Base-by-base conservation (phyloP, 2,329 filamentous ascomycete species). In the Pseudogymnoascus sp. region DNA sequence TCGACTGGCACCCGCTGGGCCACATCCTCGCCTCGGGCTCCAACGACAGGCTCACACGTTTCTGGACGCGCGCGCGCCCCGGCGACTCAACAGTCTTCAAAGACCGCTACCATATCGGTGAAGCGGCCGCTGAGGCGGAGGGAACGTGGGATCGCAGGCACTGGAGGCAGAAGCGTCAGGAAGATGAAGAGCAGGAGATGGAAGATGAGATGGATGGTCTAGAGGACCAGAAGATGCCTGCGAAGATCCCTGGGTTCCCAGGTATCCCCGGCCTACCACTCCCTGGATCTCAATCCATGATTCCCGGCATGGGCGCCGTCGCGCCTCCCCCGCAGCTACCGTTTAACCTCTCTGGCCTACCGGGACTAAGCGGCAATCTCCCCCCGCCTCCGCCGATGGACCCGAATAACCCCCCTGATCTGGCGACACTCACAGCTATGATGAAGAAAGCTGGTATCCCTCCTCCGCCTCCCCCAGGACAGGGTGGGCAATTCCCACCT, bases 1-100 rank as follows among this genome's bases (percentile, higher is more conserved):
- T 99, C 60, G 93, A 97, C 78, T 99, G 95, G 93, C 95, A 99
- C 73, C 95, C 95, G 0, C 82, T 97, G 0, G 95, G 95, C 29
- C 95, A 99, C 73, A 93, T 99, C 67, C 83, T 99, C 6, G 93
- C 93, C 0, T 96, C 93, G 1, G 95, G 95, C 11, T 96, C 93
- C 10, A 97, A 99, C 75, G 95, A 99, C 75, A 88, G 95, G 42
- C 93, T 96, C 66, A 97, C 95, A 2, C 87, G 95, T 59, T 99
- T 99, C 79, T 99, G 95, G 95, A 92, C 93, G 3, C 87, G 95
- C 45, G 86, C 91, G 14, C 82, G 95, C 59, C 95, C 95, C 1
- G 95, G 95, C 60, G 93, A 97, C 69, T 84, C 82, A n/a, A 87
- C 89, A 62, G 89, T 89, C 70, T 84, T 91, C 76, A 92, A 93